phyloP scores from a whole-genome alignment of 2,329 filamentous ascomycete genomes.

The Penicillium sp. region DNA sequence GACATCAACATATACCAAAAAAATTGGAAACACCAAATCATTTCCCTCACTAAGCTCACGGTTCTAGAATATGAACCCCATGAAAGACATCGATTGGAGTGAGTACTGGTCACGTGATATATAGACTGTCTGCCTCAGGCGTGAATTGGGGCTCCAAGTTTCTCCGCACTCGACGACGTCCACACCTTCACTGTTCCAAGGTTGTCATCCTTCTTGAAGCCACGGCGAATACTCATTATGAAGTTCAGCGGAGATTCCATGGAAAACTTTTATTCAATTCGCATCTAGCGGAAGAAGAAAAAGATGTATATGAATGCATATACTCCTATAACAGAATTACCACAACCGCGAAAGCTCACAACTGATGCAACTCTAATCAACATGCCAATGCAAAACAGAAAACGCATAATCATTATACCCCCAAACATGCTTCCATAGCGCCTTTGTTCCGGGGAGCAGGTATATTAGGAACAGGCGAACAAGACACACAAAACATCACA shows the following conservation, averaged over 20 bases:
- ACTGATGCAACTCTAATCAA: constrained; percentile 10
- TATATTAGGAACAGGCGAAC: constrained; percentile 1
- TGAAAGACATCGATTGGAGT: too few relatives aligned
- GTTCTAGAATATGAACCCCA: not conserved
- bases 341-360: constrained; percentile 1
- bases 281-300: not conserved
- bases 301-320: not conserved
- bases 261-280: not conserved
- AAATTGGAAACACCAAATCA: too few relatives aligned
- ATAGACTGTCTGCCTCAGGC: not conserved
- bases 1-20: not conserved
- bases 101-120: not conserved
- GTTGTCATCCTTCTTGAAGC: not conserved
- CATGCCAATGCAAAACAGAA: constrained; percentile 7
- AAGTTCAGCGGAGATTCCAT: not conserved
- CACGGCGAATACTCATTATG: not conserved
- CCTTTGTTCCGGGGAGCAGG: not conserved
- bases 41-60: too few relatives aligned
- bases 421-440: not conserved
- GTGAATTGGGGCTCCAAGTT: not conserved
- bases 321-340: not conserved
- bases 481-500: constrained; percentile 2
- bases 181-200: not conserved
- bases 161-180: not conserved
- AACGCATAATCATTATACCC: constrained; percentile 5